Evolutionary conservation across 1,284 basidiomycete genomes (phyloP), one percentile per base, ranked within the genome.

Genomic region (Salmacisia buchloeana): DNA sequence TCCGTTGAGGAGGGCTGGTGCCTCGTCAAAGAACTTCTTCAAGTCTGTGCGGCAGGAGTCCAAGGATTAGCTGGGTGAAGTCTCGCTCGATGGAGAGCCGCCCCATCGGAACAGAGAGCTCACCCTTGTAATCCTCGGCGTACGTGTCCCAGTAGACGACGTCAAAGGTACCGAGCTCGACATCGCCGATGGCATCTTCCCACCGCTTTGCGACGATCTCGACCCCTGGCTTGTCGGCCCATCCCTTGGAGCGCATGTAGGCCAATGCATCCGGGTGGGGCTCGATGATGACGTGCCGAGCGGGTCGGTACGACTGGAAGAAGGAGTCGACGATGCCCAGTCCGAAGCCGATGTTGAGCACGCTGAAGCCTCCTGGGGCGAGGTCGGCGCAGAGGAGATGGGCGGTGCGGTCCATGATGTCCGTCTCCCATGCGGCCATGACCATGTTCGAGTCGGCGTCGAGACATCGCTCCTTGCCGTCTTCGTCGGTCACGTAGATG

Each of bases 111-210:
- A 5, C 36, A 31, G 33, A 35, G 12, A 31, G 67, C 83, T 65
- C 63, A 87, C 88, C 86, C 66, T 83, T 80, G 74, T 96, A 97
- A 60, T 89, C 86, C 79, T 97, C 92, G 0, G 90, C 89, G 80
- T 96, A 96, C 0, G 93, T 93, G 78, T 97, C 94, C n/a, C 90
- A 93, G 79, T 96, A 97, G 39, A 97, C 81, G 10, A 89, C 86
- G 74, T 97, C 93, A 74, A 94, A 97, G 0, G 73, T 80, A 15
- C 86, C 82, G 9, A 88, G 80, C 43, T 85, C 83, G 31, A 85
- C 83, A 39, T 87, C 84, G 70, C 88, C 86, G 87, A 94, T 93
- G 1, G 92, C 85, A 33, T 88, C 67, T 79, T 79, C 73, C 77
- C 77, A 79, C 18, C 64, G 64, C 13, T 69, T 68, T 23, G 69